Conservation (phyloP, 108 stramenopile species). For the Fistulifera pelliculosa region DNA sequence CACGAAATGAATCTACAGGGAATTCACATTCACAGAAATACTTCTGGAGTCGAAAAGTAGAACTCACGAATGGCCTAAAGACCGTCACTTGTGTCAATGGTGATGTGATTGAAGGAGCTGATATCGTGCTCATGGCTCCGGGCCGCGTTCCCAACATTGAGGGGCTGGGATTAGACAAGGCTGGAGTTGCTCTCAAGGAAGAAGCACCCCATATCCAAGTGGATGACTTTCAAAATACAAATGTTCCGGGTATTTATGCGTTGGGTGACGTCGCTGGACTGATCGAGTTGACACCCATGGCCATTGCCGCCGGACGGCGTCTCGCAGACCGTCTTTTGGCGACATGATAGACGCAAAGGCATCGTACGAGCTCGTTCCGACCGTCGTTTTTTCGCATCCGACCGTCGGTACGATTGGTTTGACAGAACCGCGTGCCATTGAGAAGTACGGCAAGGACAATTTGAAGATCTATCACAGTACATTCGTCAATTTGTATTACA, state of each 20-base stretch:
- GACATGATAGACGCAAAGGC: constrained; percentile 31
- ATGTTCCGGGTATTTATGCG: constrained; percentile 69
- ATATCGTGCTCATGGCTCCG: constrained; percentile 74
- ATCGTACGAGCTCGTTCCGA: constrained; percentile 76
- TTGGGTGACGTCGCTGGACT: constrained; percentile 86
- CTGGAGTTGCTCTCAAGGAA: constrained; percentile 37
- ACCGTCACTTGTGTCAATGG: constrained; percentile 44
- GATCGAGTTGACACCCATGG: constrained; percentile 92
- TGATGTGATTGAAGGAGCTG: constrained; percentile 54
- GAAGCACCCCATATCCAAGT: constrained; percentile 44
- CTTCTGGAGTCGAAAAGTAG: constrained; percentile 58
- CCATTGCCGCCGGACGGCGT: constrained; percentile 82
- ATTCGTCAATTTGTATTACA: constrained; percentile 89
- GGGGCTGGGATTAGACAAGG: constrained; percentile 48
- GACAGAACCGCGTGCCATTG: constrained; percentile 81
- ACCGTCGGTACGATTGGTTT: constrained; percentile 76
- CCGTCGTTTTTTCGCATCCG: constrained; percentile 89
- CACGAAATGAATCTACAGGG: constrained; percentile 64
- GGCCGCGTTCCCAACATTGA: constrained; percentile 66
- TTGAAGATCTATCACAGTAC: constrained; percentile 82
- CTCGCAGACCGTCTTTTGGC: constrained; percentile 88
- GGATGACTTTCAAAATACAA: constrained; percentile 85
- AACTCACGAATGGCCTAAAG: constrained; percentile 34
- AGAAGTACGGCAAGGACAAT: constrained; percentile 83
- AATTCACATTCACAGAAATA: constrained; percentile 58